These are phyloP conservation scores for Neurospora africana DNA, from an alignment of 495 filamentous ascomycete genomes.

Conservation along the genomic window DNA sequence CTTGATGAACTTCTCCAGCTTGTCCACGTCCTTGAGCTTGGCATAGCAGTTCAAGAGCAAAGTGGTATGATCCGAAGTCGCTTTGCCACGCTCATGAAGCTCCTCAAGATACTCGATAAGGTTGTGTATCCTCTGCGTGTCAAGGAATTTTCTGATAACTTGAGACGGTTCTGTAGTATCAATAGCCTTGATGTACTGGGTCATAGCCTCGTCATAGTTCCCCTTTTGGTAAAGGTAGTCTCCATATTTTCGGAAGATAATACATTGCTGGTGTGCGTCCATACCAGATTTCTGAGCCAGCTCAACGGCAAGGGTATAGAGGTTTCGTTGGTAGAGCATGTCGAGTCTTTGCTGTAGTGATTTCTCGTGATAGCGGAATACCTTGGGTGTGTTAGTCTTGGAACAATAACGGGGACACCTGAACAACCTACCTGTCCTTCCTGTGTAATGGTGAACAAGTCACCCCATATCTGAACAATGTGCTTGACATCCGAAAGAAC, in stretches of 20 bases:
- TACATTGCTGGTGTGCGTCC: slow-evolving; percentile 70
- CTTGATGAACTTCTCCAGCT: slow-evolving; percentile 93
- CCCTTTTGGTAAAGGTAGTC: slow-evolving; percentile 92
- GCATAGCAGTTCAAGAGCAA: slow-evolving; percentile 94
- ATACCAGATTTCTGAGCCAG: slow-evolving; percentile 80
- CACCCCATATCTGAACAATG: slow-evolving; percentile 82
- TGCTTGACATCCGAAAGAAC: slow-evolving; percentile 66
- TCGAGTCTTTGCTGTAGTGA: slow-evolving; percentile 82
- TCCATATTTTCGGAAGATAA: slow-evolving; percentile 87
- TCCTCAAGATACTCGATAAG: slow-evolving; percentile 97
- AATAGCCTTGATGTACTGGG: slow-evolving; percentile 92
- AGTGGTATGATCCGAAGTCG: slow-evolving; percentile 93
- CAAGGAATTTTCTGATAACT: slow-evolving; percentile 89
- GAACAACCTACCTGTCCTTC: slow-evolving; percentile 66
- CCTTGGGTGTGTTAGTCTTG: slow-evolving; percentile 30
- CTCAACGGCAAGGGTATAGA: slow-evolving; percentile 85
- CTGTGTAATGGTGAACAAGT: slow-evolving; percentile 74
- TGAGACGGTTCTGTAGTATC: slow-evolving; percentile 92
- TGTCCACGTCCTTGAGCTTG: slow-evolving; percentile 90
- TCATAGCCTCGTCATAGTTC: slow-evolving; percentile 95
- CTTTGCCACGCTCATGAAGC: slow-evolving; percentile 85
- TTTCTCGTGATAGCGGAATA: slow-evolving; percentile 88
- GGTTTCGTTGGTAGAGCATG: slow-evolving; percentile 85
- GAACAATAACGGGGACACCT: neutral
- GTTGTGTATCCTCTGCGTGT: slow-evolving; percentile 93